Conservation (phyloP, 106 monocot species). For the Dendrobium catenatum region DNA sequence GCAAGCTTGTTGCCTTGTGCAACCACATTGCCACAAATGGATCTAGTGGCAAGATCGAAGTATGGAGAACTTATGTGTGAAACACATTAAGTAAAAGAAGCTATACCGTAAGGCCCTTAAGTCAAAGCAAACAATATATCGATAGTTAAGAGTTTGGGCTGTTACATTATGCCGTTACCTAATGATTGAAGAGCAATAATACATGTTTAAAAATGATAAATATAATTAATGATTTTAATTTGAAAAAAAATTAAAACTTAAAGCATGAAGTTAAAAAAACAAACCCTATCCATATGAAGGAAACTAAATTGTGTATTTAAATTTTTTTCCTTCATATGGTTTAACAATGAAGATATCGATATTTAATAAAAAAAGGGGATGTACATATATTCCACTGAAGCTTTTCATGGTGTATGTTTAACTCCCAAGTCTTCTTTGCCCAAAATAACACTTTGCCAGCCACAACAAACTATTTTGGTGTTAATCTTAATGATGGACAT, state of each 20-base stretch:
- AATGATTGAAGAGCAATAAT: neutral
- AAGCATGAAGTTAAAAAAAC: neutral
- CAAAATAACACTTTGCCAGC: neutral
- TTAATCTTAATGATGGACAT: neutral
- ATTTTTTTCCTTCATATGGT: neutral
- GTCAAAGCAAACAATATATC: too few species aligned
- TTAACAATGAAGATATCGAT: neutral
- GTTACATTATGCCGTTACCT: neutral
- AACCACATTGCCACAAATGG: neutral
- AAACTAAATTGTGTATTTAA: too few species aligned
- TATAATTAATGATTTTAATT: neutral
- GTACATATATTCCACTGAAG: neutral
- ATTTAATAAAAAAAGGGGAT: neutral
- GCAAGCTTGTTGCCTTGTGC: neutral
- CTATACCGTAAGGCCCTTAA: too few species aligned
- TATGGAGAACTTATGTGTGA: neutral
- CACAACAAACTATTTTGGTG: neutral
- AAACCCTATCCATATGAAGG: too few species aligned
- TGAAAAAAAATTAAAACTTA: neutral
- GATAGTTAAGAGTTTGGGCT: too few species aligned
- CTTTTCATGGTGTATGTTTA: neutral
- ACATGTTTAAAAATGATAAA: neutral
- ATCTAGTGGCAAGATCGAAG: neutral
- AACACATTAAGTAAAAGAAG: too few species aligned
- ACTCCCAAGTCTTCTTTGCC: neutral